Base-by-base conservation (phyloP, 73 alveolate species). In the Paramecium pentaurelia region DNA sequence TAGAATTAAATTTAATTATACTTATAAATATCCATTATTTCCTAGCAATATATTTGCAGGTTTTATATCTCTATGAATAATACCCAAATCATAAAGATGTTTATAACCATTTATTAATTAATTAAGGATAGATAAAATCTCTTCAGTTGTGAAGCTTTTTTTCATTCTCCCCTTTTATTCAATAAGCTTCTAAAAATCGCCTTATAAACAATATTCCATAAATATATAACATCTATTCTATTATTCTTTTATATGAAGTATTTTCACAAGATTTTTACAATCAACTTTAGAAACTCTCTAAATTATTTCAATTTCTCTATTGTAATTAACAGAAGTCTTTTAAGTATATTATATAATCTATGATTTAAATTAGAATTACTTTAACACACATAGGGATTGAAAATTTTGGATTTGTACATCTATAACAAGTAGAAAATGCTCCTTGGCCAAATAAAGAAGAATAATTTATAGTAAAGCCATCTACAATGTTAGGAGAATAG, bases 51-150 rank as follows among this genome's bases (percentile, higher is more conserved):
- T 36, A 58, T 86, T 86, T n/a, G 60, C 93, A n/a, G 93, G 93
- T 27, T 86, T 86, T 32, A 86, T 86, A 60, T 86, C 93, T 37
- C 93, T 86, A 86, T 86, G 93, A 28, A 86, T 86, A 22, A 86
- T 54, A 12, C 77, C 77, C 12, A 58, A 58, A 25, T 86, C 38
- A 58, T 86, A 86, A n/a, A 86, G 71, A 30, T 54, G 38, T 34
- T 60, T 44, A 34, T 86, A 86, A n/a, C 93, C 93, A 59, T 12
- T 86, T 27, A 86, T 54, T 36, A 86, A 12, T 32, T 86, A 32
- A 12, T 4, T 6, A 16, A 54, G 32, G 20, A 54, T 54, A 6
- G 8, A 6, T 18, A 54, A 6, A 25, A 54, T 54, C 14, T 54
- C 70, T 54, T 16, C 9, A 18, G 4, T 8, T 54, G 0, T 11